Evolutionary conservation across 352 stramenopile genomes (phyloP).

Genomic region (Phytopythium oedochilum): DNA sequence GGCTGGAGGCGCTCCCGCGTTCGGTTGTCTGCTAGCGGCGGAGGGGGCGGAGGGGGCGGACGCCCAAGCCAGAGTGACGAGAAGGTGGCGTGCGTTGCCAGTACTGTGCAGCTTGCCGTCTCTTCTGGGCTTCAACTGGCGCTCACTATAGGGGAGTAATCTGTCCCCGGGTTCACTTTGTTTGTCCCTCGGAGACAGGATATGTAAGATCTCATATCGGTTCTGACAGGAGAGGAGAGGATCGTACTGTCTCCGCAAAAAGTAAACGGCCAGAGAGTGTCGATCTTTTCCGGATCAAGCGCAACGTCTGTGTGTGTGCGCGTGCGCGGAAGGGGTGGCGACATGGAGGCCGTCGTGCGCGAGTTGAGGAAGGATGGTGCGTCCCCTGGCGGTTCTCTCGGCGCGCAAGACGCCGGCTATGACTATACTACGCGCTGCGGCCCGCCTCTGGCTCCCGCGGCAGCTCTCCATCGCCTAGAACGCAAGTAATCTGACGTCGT

Average conservation of each 20-base stretch:
- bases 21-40: too few species aligned
- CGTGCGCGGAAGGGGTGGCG: too few species aligned
- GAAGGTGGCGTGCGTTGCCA: background rate
- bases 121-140: background rate
- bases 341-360: slow-evolving; percentile 67
- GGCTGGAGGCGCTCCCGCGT: too few species aligned
- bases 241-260: slow-evolving; percentile 1
- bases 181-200: background rate
- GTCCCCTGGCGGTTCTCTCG: background rate
- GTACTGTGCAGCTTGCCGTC: too few species aligned
- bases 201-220: slow-evolving; percentile 1
- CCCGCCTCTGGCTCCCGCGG: background rate
- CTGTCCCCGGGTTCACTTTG: background rate
- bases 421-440: background rate
- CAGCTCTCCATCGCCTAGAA: background rate
- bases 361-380: slow-evolving; percentile 74
- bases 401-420: too few species aligned
- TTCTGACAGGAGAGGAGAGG: too few species aligned
- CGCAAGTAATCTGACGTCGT: background rate
- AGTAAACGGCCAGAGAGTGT: slow-evolving; percentile 3
- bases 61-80: too few species aligned
- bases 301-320: too few species aligned
- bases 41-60: too few species aligned
- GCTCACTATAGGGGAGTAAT: background rate
- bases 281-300: background rate